A percentile compares a stretch with the other conserved stretches of the same genome.
These are phyloP conservation scores for Neonectria magnoliae DNA, from an alignment of 2,329 filamentous ascomycete species.

Conservation along the genomic window DNA sequence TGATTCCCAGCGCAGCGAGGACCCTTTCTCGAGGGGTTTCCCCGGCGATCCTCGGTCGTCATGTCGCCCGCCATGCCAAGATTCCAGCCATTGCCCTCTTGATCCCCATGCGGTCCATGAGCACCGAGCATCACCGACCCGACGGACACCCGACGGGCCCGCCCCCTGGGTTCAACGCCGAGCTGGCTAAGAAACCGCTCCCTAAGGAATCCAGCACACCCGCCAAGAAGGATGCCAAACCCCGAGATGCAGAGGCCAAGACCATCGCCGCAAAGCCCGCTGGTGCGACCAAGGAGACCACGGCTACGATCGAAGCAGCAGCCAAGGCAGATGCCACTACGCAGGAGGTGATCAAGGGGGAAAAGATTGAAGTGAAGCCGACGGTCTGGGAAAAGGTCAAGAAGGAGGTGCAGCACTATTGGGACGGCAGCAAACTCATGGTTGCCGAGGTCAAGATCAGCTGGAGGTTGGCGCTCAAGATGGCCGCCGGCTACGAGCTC, in stretches of 20 bases:
- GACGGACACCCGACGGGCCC: constrained; percentile 68
- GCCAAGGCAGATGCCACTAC: constrained; percentile 50
- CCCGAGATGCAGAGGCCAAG: constrained; percentile 32
- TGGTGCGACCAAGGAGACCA: constrained; percentile 39
- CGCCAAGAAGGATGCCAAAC: constrained; percentile 47
- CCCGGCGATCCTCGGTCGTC: constrained; percentile 58
- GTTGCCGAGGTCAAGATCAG: constrained; percentile 94
- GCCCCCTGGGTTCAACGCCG: constrained; percentile 90
- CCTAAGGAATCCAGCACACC: constrained; percentile 61
- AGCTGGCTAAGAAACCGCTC: constrained; percentile 87
- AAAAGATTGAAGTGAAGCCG: constrained; percentile 84
- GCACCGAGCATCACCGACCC: constrained; percentile 68
- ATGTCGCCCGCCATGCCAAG: constrained; percentile 57
- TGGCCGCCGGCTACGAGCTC: constrained; percentile 97
- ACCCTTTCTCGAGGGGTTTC: constrained; percentile 58
- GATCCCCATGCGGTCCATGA: constrained; percentile 65
- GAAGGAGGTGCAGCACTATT: constrained; percentile 93
- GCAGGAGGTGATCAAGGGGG: constrained; percentile 61
- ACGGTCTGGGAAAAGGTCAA: constrained; percentile 93
- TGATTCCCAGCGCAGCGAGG: constrained; percentile 52
- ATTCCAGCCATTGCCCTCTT: constrained; percentile 65
- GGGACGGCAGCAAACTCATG: constrained; percentile 97
- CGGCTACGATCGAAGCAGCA: constrained; percentile 42
- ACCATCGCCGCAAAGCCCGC: constrained; percentile 7
- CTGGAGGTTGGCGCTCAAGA: constrained; percentile 89